A percentile compares a stretch with the other conserved stretches of the same genome.
Evolutionary conservation across 768 basidiomycete species (phyloP).

Genomic region (Hericium rajendrae): DNA sequence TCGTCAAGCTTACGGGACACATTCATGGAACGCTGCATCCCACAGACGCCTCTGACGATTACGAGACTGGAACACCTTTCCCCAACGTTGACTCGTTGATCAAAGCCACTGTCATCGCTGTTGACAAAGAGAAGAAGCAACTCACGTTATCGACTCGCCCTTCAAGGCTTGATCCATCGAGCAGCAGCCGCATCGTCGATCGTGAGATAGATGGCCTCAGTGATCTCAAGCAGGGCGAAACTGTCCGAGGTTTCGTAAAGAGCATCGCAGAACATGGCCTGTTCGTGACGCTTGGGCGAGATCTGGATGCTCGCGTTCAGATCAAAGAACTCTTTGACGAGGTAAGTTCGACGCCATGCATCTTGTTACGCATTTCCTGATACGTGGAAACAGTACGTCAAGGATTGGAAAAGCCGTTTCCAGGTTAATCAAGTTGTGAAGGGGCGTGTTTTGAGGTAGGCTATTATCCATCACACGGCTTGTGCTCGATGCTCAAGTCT

Average conservation of each 20-base stretch:
- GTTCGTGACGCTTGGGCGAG: constrained; percentile 77
- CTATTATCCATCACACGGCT: constrained; percentile 3
- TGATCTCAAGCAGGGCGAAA: constrained; percentile 62
- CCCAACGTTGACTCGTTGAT: constrained; percentile 58
- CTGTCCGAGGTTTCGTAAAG: constrained; percentile 85
- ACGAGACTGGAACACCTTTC: constrained; percentile 44
- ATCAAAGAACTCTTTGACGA: constrained; percentile 92
- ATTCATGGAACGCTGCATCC: constrained; percentile 74
- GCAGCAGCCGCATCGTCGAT: constrained; percentile 44
- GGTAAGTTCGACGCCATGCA: constrained; percentile 22
- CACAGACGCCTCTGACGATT: constrained; percentile 78
- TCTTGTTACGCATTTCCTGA: background rate
- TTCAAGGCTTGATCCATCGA: constrained; percentile 55
- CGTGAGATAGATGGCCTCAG: constrained; percentile 52
- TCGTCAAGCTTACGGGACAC: constrained; percentile 64
- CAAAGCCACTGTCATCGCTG: constrained; percentile 58
- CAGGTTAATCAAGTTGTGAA: constrained; percentile 73
- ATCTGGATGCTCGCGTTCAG: constrained; percentile 86
- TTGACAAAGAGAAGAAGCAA: constrained; percentile 58
- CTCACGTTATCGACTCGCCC: constrained; percentile 73
- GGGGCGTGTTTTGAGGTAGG: constrained; percentile 74
- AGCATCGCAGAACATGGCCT: constrained; percentile 79
- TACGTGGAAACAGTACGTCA: constrained; percentile 57
- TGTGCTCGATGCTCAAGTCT: background rate
- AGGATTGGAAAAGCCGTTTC: constrained; percentile 90